Base-by-base conservation (phyloP, 1,284 basidiomycete species). In the Exobasidium cylindrosporum region DNA sequence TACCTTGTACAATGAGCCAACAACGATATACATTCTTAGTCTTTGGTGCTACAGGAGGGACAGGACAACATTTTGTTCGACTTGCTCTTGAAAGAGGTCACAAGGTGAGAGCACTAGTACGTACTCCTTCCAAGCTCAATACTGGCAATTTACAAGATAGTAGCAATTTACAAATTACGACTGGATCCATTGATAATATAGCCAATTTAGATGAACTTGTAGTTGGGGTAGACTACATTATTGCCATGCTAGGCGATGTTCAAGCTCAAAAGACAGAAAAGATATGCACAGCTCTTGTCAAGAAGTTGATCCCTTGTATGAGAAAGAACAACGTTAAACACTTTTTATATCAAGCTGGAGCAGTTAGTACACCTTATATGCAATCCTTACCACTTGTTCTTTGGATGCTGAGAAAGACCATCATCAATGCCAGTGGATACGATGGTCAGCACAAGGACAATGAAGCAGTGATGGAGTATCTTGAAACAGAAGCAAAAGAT, bases 381-480 rank as follows among this genome's bases (percentile, higher is more conserved):
- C 35, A 43, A 43, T 10, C 10, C n/a, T n/a, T 43, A 43, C 10
- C 10, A 10, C n/a, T 43, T n/a, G 10, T 43, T 43, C n/a, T 43
- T 10, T 43, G 35, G 35, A 10, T n/a, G 10, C n/a, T 43, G 35
- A 43, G 35, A 43, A 43, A 43, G 10, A 43, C 35, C n/a, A n/a
- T 43, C 10, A n/a, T n/a, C n/a, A n/a, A n/a, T n/a, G 35, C 35
- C 10, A 43, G 35, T 10, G 10, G 10, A 10, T 43, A 10, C n/a
- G n/a, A 43, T n/a, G 35, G 35, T 10, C 35, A 43, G n/a, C 35
- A 43, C n/a, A n/a, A 43, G n/a, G 35, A 43, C n/a, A 43, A 43
- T n/a, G 35, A 43, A 43, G 35, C 35, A 43, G 35, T 43, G n/a
- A 43, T 43, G 35, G n/a, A 43, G n/a, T 43, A 43, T 43, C n/a